These are phyloP conservation scores for Fonsecaea nubica DNA, from an alignment of 2,329 filamentous ascomycete species.

Conservation along the genomic window DNA sequence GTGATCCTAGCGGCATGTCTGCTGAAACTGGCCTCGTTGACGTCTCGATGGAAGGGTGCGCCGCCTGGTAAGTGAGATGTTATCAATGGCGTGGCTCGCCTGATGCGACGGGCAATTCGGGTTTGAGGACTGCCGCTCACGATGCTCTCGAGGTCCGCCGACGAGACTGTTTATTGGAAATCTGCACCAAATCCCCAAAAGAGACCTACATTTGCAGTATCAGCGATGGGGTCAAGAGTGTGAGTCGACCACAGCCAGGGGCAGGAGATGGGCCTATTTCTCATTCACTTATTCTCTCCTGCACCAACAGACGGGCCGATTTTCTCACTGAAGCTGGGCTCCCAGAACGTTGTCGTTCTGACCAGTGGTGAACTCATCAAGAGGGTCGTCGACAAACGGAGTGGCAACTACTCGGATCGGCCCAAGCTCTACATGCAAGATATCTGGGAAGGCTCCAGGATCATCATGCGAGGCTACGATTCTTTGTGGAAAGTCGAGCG, in stretches of 20 bases:
- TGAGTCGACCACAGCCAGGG: constrained; percentile 38
- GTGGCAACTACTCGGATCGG: constrained; percentile 55
- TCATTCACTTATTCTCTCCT: constrained; percentile 34
- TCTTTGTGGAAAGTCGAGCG: constrained; percentile 28
- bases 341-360: constrained; percentile 56
- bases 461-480: constrained; percentile 27
- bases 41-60: too few relatives aligned
- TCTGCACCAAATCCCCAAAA: constrained; percentile 52
- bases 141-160: constrained; percentile 44
- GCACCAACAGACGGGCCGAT: constrained; percentile 45
- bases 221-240: constrained; percentile 61
- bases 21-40: too few relatives aligned
- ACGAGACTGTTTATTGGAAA: constrained; percentile 57
- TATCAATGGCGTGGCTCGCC: too few relatives aligned
- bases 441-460: constrained; percentile 17
- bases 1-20: too few relatives aligned
- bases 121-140: too few relatives aligned
- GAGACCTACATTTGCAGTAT: constrained; percentile 55
- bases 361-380: constrained; percentile 55
- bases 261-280: constrained; percentile 49
- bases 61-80: too few relatives aligned
- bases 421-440: constrained; percentile 54
- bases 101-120: too few relatives aligned
- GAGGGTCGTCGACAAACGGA: constrained; percentile 58
- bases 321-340: constrained; percentile 59